Evolutionary conservation across 345 rosid genomes (phyloP), one percentile per base, ranked within the genome.

Genomic region (rapeseed (Brassica napus)): DNA sequence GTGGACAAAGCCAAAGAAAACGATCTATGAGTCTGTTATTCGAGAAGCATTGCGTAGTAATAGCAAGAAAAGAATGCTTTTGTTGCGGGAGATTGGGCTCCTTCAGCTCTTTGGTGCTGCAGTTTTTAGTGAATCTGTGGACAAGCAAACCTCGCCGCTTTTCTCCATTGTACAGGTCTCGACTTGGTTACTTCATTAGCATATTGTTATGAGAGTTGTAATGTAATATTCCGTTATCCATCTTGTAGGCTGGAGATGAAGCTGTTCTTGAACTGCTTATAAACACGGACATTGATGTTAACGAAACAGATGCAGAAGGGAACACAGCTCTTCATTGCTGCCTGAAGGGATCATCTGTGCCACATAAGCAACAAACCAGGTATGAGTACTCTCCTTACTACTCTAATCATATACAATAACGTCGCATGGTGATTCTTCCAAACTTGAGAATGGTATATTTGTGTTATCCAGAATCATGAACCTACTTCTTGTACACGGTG

Each of bases 231-330:
- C 26, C 64, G 9, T 5, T 65, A 69, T 55, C 24, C 23, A 78
- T 68, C 26, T 2, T 69, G 34, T 81, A 93, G 98, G 93, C 87
- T 21, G 91, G 90, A 83, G 97, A 93, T 77, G 94, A 88, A 87
- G 87, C 83, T 54, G 80, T 93, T 8, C 72, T 89, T 71, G 85
- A 89, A 76, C 82, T 91, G 79, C 90, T 91, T 77, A 69, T 93
- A 74, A 87, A 89, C 85, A 84, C 87, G 24, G 79, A 83, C 80
- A 76, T 81, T 6, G 86, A 23, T 23, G 24, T 23, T 23, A 23
- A 1, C 24, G 24, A 23, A 23, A 23, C 24, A 23, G 24, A 23
- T 23, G 24, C 24, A 23, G 24, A 23, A 23, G 24, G 24, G 24
- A 23, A 23, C 24, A 23, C 24, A 23, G 24, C 24, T 23, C 24